Conservation (phyloP, 192 early-diverging fungal genomes). For the Podila clonocystis region DNA sequence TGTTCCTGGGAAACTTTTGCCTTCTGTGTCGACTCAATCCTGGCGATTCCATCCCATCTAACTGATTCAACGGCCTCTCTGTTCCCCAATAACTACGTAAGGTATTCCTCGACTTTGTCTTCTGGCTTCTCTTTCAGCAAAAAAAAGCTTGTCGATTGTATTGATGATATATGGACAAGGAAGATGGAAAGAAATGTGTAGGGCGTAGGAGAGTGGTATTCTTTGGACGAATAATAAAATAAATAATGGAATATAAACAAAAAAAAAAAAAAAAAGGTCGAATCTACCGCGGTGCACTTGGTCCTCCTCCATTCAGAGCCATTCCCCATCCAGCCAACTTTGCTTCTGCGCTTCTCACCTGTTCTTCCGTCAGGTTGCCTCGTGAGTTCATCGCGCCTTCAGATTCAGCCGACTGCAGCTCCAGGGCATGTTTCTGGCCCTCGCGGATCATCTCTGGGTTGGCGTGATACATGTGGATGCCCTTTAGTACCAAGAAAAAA, state of each 20-base stretch:
- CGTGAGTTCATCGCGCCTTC: constrained; percentile 10
- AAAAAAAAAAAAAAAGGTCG: constrained; percentile 8
- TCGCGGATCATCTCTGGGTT: constrained; percentile 44
- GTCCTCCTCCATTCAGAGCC: constrained; percentile 18
- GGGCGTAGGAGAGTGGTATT: not conserved
- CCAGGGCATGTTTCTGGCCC: constrained; percentile 26
- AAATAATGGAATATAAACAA: not conserved
- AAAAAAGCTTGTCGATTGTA: not conserved
- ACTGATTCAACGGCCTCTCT: too few relatives aligned
- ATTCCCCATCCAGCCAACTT: constrained; percentile 45
- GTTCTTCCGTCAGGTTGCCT: constrained; percentile 46
- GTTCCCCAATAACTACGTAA: too few relatives aligned
- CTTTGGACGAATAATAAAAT: not conserved
- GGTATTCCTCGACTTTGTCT: too few relatives aligned
- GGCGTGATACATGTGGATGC: constrained; percentile 46
- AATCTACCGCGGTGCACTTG: constrained; percentile 14
- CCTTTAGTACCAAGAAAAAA: constrained; percentile 7
- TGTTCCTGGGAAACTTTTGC: too few relatives aligned
- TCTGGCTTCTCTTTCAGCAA: not conserved
- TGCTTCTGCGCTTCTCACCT: constrained; percentile 49
- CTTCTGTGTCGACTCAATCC: too few relatives aligned
- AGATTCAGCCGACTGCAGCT: constrained; percentile 21
- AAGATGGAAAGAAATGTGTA: not conserved
- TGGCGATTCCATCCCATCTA: too few relatives aligned
- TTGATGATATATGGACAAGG: not conserved